Conservation (phyloP, 2,329 filamentous ascomycete genomes). For the Macroventuria anomochaeta region DNA sequence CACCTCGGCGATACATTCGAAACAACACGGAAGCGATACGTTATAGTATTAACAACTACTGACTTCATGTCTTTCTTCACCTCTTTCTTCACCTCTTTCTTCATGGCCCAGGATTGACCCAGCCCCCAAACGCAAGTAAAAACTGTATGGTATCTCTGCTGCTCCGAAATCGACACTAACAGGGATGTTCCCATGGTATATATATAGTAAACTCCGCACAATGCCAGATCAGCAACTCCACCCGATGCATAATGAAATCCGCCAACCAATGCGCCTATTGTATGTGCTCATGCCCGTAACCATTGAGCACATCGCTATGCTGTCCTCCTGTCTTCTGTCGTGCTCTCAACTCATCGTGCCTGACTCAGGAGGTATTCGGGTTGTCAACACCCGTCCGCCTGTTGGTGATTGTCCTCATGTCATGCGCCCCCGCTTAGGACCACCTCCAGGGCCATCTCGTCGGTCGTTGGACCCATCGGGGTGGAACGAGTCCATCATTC, state of each 20-base stretch:
- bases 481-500: constrained; percentile 79
- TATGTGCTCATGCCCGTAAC: constrained; percentile 6
- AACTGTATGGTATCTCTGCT: constrained; percentile 23
- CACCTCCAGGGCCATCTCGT: constrained; percentile 60
- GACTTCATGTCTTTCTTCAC: background rate
- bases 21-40: background rate
- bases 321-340: background rate
- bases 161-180: constrained; percentile 14
- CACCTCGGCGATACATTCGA: no score
- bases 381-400: no score
- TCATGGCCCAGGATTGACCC: background rate
- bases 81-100: background rate
- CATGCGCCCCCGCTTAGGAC: constrained; percentile 50
- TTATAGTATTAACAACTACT: background rate
- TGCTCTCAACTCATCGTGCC: background rate
- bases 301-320: background rate
- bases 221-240: constrained; percentile 35
- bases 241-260: constrained; percentile 30
- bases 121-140: background rate
- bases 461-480: constrained; percentile 66
- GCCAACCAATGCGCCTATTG: constrained; percentile 26
- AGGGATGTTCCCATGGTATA: constrained; percentile 24
- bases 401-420: constrained; percentile 31
- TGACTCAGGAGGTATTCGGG: no score
- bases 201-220: constrained; percentile 31